A percentile compares a stretch with the other conserved stretches of the same genome.
Conservation (phyloP, 148 eudicot species). For the Vaccinium myrtillus region DNA sequence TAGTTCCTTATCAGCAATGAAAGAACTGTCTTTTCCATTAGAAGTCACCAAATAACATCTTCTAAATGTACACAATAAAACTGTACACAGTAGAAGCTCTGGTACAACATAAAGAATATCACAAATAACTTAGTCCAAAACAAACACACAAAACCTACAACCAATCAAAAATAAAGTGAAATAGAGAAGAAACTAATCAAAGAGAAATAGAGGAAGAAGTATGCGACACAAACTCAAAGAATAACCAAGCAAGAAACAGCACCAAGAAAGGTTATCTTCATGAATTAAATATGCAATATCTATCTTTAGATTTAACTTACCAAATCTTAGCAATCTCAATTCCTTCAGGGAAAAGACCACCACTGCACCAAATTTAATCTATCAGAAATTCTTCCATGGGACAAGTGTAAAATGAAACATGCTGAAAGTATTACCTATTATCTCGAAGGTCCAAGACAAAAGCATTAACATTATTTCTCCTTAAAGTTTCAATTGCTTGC, state of each 20-base stretch:
- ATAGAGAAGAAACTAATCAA: background rate
- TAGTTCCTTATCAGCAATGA: background rate
- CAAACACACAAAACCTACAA: background rate
- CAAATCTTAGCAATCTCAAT: constrained; percentile 91
- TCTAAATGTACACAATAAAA: background rate
- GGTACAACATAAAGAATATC: background rate
- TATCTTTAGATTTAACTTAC: constrained; percentile 42
- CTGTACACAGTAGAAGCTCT: background rate
- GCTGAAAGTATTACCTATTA: constrained; percentile 63
- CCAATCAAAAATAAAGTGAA: background rate
- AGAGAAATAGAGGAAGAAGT: background rate
- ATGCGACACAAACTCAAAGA: background rate
- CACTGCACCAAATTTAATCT: constrained; percentile 62
- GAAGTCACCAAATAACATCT: background rate
- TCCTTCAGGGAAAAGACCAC: constrained; percentile 99
- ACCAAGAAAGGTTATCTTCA: background rate
- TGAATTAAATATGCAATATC: background rate
- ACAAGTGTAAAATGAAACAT: constrained; percentile 3
- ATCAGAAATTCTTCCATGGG: constrained; percentile 22
- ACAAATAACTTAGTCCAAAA: background rate
- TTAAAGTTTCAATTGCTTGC: constrained; percentile 81
- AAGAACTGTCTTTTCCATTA: background rate
- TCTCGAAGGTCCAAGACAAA: constrained; percentile 97
- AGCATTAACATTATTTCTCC: constrained; percentile 76
- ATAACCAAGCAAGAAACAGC: background rate